Evolutionary conservation across 139 green algal species (phyloP), one percentile per base, ranked within the genome.

Genomic region (Coelastrella sp.): DNA sequence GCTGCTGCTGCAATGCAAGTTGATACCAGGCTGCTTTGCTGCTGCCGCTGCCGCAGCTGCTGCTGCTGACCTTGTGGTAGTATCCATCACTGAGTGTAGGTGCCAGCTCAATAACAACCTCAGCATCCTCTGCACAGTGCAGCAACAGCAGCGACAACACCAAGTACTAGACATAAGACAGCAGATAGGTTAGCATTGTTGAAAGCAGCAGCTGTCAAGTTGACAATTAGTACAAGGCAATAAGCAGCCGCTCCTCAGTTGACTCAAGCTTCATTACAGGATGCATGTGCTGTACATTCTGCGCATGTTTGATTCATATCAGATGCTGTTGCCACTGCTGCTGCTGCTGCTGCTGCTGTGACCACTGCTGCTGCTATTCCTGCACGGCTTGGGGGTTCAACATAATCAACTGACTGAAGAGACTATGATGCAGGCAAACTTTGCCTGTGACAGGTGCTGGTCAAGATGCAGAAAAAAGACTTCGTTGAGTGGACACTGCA

Each of bases 121-220:
- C 75, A 40, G 75, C 75, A 59, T 83, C 75, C 23, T 83, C 75
- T 83, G 74, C 43, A 66, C n/a, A n/a, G n/a, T n/a, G 25, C 62
- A 40, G 62, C 62, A 71, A 17, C 25, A 71, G 27, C 13, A 67
- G n/a, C n/a, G n/a, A 67, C 59, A 23, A 71, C 62, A 82, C 41
- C 48, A 66, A 30, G 40, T 66, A 40, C 67, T n/a, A n/a, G n/a
- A 75, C 4, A 57, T 13, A 57, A 57, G 11, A 38, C n/a, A 19
- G n/a, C 17, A 9, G 62, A 25, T 13, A 37, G 6, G 62, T 37
- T 40, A 50, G 1, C 67, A 75, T 21, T 40, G 27, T 15, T 25
- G 64, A 6, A 5, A 32, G 25, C 19, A 32, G 59, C 27, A 67
- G 13, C 11, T 27, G 2, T 67, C 23, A 35, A 19, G n/a, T n/a